A percentile compares a stretch with the other conserved stretches of the same genome.
These are phyloP conservation scores for Blastomyces emzantsi DNA, from an alignment of 2,329 filamentous ascomycete species.

Conservation along the genomic window DNA sequence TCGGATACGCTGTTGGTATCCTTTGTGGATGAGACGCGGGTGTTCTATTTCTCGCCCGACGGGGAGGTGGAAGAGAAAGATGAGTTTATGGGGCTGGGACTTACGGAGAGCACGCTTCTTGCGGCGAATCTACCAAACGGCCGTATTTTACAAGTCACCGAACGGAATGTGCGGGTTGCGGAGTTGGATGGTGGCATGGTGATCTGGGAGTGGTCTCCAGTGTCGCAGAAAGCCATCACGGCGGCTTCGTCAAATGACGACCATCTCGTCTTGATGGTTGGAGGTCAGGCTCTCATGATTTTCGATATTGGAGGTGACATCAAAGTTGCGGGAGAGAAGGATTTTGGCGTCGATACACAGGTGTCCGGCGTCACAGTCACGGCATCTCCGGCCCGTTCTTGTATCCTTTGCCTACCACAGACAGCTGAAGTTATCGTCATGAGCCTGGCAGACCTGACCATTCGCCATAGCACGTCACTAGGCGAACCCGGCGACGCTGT, in stretches of 20 bases:
- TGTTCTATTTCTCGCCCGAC: slow-evolving; percentile 64
- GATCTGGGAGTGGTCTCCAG: slow-evolving; percentile 39
- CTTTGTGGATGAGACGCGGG: slow-evolving; percentile 71
- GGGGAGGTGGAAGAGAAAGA: slow-evolving; percentile 82
- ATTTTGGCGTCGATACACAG: slow-evolving; percentile 60
- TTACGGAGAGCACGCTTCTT: slow-evolving; percentile 64
- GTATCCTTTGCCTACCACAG: slow-evolving; percentile 80
- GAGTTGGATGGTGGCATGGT: slow-evolving; percentile 42
- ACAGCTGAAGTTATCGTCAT: slow-evolving; percentile 71
- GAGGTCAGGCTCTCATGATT: slow-evolving; percentile 63
- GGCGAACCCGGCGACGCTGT: slow-evolving; percentile 62
- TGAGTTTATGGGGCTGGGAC: slow-evolving; percentile 58
- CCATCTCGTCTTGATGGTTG: slow-evolving; percentile 63
- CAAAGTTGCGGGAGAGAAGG: slow-evolving; percentile 48
- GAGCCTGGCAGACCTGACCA: slow-evolving; percentile 55
- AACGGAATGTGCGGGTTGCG: slow-evolving; percentile 51
- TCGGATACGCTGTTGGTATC: slow-evolving; percentile 68
- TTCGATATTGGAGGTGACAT: slow-evolving; percentile 55
- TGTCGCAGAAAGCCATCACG: slow-evolving; percentile 52
- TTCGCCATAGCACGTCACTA: slow-evolving; percentile 56
- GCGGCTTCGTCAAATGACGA: slow-evolving; percentile 65
- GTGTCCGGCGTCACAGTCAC: slow-evolving; percentile 78
- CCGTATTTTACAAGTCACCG: slow-evolving; percentile 67
- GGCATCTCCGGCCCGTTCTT: slow-evolving; percentile 52
- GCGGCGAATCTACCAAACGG: slow-evolving; percentile 56